These are phyloP conservation scores for Corymbia maculata DNA, from an alignment of 345 rosid genomes.

Conservation along the genomic window DNA sequence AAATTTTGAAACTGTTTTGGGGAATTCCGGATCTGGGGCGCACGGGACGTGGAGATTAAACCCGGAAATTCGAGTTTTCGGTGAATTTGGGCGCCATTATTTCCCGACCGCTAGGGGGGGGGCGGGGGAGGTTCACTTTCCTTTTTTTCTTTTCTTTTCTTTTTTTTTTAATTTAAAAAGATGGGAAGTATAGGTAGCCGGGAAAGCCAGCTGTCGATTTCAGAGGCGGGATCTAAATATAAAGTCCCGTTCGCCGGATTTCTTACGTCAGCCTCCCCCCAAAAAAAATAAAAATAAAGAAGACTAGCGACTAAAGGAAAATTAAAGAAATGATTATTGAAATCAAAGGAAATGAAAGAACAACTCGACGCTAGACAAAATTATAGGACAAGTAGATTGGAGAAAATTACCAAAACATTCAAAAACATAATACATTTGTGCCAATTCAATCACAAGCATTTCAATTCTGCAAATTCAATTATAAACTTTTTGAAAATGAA, in stretches of 20 bases:
- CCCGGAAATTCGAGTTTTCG: background rate
- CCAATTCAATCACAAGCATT: accelerated
- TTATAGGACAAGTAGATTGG: background rate
- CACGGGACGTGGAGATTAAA: background rate
- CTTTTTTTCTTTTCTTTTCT: accelerated
- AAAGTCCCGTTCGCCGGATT: background rate
- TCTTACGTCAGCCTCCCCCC: background rate
- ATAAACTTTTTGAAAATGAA: too few species aligned
- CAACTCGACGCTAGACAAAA: background rate
- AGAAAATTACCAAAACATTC: background rate
- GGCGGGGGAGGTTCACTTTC: background rate
- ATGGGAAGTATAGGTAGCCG: background rate
- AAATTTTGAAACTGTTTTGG: background rate
- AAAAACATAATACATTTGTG: background rate
- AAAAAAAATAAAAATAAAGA: too few species aligned
- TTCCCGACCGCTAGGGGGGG: background rate
- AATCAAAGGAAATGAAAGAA: background rate
- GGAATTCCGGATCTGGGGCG: background rate
- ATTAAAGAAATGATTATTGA: background rate
- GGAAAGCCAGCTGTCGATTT: background rate
- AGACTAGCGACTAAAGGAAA: background rate
- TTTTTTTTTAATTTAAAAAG: background rate
- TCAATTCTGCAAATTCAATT: accelerated
- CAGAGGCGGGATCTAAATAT: background rate
- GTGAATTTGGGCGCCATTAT: background rate